Evolutionary conservation across 441 rosid genomes (phyloP).

Genomic region (Mallotus japonicus): DNA sequence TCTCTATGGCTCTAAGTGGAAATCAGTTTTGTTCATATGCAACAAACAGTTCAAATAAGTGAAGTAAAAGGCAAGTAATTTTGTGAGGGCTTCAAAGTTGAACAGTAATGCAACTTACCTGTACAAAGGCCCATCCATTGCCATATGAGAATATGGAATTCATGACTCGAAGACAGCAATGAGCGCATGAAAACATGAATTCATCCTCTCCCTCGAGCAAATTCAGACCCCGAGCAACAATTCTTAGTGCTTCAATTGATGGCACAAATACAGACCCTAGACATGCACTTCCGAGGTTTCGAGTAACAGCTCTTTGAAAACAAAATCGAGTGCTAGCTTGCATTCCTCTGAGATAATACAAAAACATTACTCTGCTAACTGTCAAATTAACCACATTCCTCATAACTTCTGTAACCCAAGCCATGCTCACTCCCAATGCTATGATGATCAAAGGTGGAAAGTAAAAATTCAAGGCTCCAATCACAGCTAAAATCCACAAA

Average conservation of each 20-base stretch:
- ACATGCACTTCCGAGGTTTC: constrained; percentile 91
- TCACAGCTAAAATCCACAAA: constrained; percentile 77
- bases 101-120: constrained; percentile 42
- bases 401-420: constrained; percentile 90
- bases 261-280: constrained; percentile 90
- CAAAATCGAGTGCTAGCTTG: constrained; percentile 73
- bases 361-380: constrained; percentile 70
- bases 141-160: constrained; percentile 68
- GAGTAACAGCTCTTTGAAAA: constrained; percentile 80
- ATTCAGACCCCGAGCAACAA: constrained; percentile 78
- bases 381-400: constrained; percentile 87
- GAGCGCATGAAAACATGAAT: constrained; percentile 95
- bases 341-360: constrained; percentile 90
- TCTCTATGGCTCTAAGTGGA: not conserved
- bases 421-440: constrained; percentile 53
- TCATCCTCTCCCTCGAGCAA: constrained; percentile 96
- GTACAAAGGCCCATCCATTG: constrained; percentile 97
- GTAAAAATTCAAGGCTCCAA: constrained; percentile 80
- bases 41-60: not conserved
- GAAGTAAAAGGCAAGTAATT: not conserved
- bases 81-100: not conserved
- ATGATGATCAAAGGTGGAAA: constrained; percentile 54
- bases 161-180: constrained; percentile 84
- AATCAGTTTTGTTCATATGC: not conserved
- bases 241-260: constrained; percentile 75